A percentile compares a stretch with the other conserved stretches of the same genome.
Conservation (phyloP, 2,329 filamentous ascomycete species). For the Cladosporium colombiae region DNA sequence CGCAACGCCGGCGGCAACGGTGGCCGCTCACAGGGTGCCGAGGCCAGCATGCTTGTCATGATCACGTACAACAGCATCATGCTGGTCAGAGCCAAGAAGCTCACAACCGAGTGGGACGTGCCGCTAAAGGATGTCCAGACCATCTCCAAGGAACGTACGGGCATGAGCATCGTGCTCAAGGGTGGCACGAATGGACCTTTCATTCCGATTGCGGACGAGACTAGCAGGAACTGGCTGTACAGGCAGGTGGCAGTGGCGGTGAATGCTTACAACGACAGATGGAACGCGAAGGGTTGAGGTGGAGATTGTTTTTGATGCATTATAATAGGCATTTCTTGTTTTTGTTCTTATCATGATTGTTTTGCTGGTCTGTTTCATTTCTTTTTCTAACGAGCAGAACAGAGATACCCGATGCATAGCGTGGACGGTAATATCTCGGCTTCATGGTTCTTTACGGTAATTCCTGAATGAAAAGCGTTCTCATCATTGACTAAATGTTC, state of each 20-base stretch:
- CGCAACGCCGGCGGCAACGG: conserved; percentile 23
- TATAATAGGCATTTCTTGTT: background rate
- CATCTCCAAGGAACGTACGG: conserved; percentile 94
- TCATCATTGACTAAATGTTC: background rate
- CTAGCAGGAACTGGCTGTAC: conserved; percentile 67
- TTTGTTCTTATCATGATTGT: background rate
- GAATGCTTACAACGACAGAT: conserved; percentile 68
- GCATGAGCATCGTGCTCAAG: conserved; percentile 82
- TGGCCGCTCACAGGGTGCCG: conserved; percentile 23
- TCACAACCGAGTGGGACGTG: conserved; percentile 94
- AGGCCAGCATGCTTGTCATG: conserved; percentile 67
- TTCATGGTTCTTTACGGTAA: background rate
- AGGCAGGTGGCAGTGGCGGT: conserved; percentile 66
- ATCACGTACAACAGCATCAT: conserved; percentile 70
- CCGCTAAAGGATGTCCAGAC: conserved; percentile 94
- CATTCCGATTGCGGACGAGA: conserved; percentile 89
- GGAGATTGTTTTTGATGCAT: background rate
- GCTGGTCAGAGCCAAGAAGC: conserved; percentile 80
- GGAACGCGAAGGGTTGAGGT: conserved; percentile 59
- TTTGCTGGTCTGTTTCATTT: background rate
- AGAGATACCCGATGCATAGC: conserved; percentile 20
- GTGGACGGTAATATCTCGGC: conserved; percentile 5
- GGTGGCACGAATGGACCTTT: conserved; percentile 94
- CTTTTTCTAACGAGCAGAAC: background rate
- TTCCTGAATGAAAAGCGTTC: background rate